Base-by-base conservation (phyloP, 169 alveolate genomes). In the Eimeria sp. region DNA sequence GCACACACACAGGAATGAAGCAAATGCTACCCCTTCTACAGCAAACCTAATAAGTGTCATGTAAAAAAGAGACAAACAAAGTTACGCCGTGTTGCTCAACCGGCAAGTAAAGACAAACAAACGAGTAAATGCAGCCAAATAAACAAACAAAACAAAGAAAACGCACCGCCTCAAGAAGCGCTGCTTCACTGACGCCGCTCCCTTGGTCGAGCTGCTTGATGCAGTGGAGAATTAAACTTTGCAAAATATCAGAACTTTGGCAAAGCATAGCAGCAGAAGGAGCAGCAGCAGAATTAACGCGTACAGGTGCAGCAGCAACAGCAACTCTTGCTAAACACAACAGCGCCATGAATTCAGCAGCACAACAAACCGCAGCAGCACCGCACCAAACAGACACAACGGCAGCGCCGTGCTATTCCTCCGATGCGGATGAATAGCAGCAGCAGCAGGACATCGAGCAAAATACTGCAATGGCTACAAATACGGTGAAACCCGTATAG, bases 131-230 rank as follows among this genome's bases (percentile, higher is more conserved):
- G 16, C 20, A 54, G 16, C 10, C 61, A 54, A 54, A 54, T 14
- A 54, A 54, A 54, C 14, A 40, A 57, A 13, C 11, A 45, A 5
- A 25, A 40, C 86, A 13, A 6, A 45, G 57, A 25, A 25, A 27
- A 75, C 86, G 10, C 45, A 80, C 89, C 40, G 89, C 89, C 70
- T 80, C 47, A 5, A 80, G 72, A 13, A 80, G 89, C 1, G 70
- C 89, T 43, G 30, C 89, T 80, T 80, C 89, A 51, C 72, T 49
- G 47, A 80, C 89, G 20, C 89, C 89, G 89, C 89, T 49, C 20
- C 89, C 89, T 61, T 80, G 70, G 25, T 80, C 89, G 25, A 80
- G 72, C 51, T 80, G 30, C 22, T 80, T 80, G 2, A 80, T 49
- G 43, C 54, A 45, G 70, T 80, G 49, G 20, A 51, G 7, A 25